Evolutionary conservation across 805 yeast genomes (phyloP).

Genomic region (Nakazawaea sp.): DNA sequence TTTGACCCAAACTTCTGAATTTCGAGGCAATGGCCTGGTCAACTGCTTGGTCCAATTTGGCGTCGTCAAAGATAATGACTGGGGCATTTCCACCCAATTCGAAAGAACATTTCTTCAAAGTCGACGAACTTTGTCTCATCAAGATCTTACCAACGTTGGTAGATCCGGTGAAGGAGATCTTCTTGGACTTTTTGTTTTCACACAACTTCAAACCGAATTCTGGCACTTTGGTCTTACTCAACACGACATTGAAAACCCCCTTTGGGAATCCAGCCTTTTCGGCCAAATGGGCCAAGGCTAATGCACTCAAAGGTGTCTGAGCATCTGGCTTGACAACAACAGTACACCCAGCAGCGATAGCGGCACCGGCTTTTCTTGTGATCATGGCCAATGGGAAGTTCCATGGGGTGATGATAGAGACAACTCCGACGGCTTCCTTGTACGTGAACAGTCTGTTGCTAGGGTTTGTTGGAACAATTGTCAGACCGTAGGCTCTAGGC

Average conservation of each 20-base stretch:
- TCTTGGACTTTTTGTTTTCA: slow-evolving; percentile 47
- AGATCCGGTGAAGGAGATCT: slow-evolving; percentile 75
- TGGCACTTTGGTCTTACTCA: slow-evolving; percentile 37
- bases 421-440: slow-evolving; percentile 74
- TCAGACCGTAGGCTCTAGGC: slow-evolving; percentile 59
- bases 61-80: slow-evolving; percentile 67
- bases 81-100: slow-evolving; percentile 85
- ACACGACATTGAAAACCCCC: slow-evolving; percentile 61
- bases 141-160: slow-evolving; percentile 66
- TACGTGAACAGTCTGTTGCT: slow-evolving; percentile 46
- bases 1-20: slow-evolving; percentile 74
- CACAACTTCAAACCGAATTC: slow-evolving; percentile 51
- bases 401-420: slow-evolving; percentile 80
- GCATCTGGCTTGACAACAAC: slow-evolving; percentile 71
- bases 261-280: slow-evolving; percentile 65
- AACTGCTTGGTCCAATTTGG: slow-evolving; percentile 59
- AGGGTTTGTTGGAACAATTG: slow-evolving; percentile 46
- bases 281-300: slow-evolving; percentile 57
- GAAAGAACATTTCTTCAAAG: slow-evolving; percentile 64
- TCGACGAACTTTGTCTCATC: slow-evolving; percentile 52
- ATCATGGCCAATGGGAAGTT: slow-evolving; percentile 80
- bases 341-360: slow-evolving; percentile 76
- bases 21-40: slow-evolving; percentile 61
- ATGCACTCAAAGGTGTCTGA: slow-evolving; percentile 69
- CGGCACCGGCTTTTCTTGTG: slow-evolving; percentile 69